Conservation (phyloP, 1,139 yeast species). For the Pichia sp. region DNA sequence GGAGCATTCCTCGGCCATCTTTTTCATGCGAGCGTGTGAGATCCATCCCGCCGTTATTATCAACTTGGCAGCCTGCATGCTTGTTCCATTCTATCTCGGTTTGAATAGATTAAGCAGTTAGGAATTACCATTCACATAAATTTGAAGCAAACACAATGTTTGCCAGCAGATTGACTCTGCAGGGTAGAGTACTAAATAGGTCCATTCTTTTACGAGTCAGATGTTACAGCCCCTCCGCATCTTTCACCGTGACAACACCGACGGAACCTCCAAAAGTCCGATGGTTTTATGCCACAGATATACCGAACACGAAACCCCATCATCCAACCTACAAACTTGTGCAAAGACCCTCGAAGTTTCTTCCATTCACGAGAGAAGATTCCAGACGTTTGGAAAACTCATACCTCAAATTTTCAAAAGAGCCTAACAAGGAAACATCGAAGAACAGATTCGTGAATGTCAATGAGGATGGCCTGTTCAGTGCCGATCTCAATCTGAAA, state of each 20-base stretch:
- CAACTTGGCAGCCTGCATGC: no score
- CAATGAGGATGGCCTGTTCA: conserved; percentile 75
- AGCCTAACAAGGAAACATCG: neutral
- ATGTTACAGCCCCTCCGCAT: conserved; percentile 1
- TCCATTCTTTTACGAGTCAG: neutral
- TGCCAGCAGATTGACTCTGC: neutral
- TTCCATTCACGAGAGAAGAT: conserved; percentile 67
- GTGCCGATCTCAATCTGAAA: conserved; percentile 57
- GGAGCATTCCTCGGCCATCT: no score
- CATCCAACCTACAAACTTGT: conserved; percentile 48
- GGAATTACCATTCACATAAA: no score
- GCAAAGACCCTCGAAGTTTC: conserved; percentile 55
- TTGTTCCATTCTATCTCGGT: no score
- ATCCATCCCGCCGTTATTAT: no score
- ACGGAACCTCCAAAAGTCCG: conserved; percentile 12
- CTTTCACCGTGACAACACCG: neutral
- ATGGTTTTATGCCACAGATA: conserved; percentile 85
- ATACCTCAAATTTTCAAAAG: conserved; percentile 32
- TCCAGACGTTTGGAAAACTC: conserved; percentile 55
- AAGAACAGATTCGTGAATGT: conserved; percentile 45
- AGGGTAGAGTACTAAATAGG: neutral
- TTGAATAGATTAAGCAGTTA: no score
- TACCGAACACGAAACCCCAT: conserved; percentile 65
- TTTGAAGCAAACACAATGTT: neutral
- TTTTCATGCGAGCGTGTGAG: no score